Percentiles rank a stretch among this genome's conserved stretches.
These are phyloP conservation scores for Sordariomycetes sp. DNA, from an alignment of 2,329 filamentous ascomycete species.

Conservation along the genomic window DNA sequence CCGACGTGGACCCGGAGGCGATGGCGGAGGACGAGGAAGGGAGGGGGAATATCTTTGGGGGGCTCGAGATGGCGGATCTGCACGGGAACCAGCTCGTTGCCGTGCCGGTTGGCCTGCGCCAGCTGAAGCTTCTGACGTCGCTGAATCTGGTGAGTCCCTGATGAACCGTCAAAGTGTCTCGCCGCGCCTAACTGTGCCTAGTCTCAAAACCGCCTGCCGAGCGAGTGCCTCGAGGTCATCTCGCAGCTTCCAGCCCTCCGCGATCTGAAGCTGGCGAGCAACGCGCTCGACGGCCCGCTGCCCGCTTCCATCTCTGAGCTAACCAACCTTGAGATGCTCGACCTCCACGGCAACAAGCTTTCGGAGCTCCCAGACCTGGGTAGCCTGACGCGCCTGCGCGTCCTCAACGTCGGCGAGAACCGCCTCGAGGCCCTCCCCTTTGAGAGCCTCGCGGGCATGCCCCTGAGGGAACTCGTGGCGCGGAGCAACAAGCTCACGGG, in stretches of 20 bases:
- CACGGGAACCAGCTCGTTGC: conserved; percentile 69
- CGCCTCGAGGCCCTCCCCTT: conserved; percentile 59
- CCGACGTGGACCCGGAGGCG: conserved; percentile 48
- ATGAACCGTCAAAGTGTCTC: neutral
- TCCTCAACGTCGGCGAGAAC: conserved; percentile 73
- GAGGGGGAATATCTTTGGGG: conserved; percentile 65
- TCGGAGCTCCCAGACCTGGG: conserved; percentile 56
- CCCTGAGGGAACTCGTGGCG: conserved; percentile 59
- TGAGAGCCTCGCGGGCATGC: conserved; percentile 50
- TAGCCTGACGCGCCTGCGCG: conserved; percentile 55
- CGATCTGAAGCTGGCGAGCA: conserved; percentile 72
- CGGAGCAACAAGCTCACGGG: conserved; percentile 69
- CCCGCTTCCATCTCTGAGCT: conserved; percentile 50
- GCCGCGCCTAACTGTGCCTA: conserved; percentile 15
- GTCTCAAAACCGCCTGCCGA: conserved; percentile 71
- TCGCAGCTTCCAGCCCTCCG: conserved; percentile 58
- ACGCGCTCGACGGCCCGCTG: conserved; percentile 57
- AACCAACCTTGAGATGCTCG: conserved; percentile 61
- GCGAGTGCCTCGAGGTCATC: conserved; percentile 58
- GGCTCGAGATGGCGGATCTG: conserved; percentile 67
- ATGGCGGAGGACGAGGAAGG: conserved; percentile 52
- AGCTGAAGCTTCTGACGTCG: conserved; percentile 60
- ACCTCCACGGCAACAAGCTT: conserved; percentile 71
- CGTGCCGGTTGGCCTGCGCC: conserved; percentile 63
- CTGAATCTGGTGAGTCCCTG: conserved; percentile 60